phyloP scores from a whole-genome alignment of 2,329 filamentous ascomycete genomes.

The Amauroascus niger region DNA sequence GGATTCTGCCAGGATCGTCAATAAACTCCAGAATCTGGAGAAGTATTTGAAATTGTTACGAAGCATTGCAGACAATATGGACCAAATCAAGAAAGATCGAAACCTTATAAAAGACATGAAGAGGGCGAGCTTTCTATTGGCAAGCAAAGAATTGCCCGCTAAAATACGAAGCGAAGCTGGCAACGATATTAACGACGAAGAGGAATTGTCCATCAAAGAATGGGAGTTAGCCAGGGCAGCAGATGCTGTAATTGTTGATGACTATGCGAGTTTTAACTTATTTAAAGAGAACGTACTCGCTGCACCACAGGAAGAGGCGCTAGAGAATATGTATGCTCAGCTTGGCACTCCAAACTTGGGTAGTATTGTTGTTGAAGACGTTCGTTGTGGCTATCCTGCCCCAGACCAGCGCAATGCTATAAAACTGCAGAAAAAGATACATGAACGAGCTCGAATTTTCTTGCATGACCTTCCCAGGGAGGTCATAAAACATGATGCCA shows the following conservation, averaged over 20 bases:
- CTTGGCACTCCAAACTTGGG: constrained; percentile 72
- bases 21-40: constrained; percentile 67
- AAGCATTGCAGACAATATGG: constrained; percentile 64
- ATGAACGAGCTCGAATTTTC: constrained; percentile 83
- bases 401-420: constrained; percentile 59
- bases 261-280: constrained; percentile 77
- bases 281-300: constrained; percentile 80
- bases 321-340: constrained; percentile 75
- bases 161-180: constrained; percentile 19
- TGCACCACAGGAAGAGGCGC: constrained; percentile 75
- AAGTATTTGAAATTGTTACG: constrained; percentile 79
- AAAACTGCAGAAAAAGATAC: constrained; percentile 65
- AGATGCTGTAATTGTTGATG: constrained; percentile 70
- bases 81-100: constrained; percentile 65
- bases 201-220: constrained; percentile 59
- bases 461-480: constrained; percentile 72
- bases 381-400: constrained; percentile 57
- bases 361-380: constrained; percentile 65
- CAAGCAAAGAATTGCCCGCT: constrained; percentile 51
- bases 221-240: constrained; percentile 65
- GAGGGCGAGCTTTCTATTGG: constrained; percentile 65
- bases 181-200: constrained; percentile 46
- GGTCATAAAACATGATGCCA: constrained; percentile 72
- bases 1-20: constrained; percentile 72
- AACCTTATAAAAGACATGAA: constrained; percentile 68